Evolutionary conservation across 495 filamentous ascomycete species (phyloP).

Genomic region (Podospora tetraspora): DNA sequence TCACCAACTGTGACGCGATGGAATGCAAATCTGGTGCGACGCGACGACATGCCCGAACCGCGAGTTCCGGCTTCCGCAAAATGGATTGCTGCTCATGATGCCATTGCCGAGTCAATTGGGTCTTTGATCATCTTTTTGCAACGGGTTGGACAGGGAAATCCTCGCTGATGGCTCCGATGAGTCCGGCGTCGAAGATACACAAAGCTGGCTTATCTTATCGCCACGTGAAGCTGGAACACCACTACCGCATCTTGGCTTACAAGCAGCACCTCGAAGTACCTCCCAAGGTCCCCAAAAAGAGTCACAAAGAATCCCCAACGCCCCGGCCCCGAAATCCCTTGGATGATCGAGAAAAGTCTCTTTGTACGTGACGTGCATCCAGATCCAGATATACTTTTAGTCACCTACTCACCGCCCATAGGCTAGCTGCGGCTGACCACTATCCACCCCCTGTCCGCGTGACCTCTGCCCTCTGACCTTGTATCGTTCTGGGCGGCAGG

Average conservation of each 20-base stretch:
- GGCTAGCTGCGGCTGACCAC: not conserved
- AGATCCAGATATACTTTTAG: not conserved
- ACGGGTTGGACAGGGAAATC: not conserved
- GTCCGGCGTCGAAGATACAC: not conserved
- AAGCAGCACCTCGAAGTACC: not conserved
- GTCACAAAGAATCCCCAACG: not conserved
- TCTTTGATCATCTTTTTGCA: not conserved
- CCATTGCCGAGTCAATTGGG: not conserved
- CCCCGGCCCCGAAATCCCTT: not conserved
- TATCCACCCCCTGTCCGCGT: not conserved
- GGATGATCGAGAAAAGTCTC: not conserved
- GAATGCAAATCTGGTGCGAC: not conserved
- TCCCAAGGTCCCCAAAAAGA: not conserved
- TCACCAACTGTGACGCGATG: not conserved
- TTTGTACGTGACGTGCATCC: not conserved
- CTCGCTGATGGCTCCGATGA: not conserved
- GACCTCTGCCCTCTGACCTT: not conserved
- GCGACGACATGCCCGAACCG: not conserved
- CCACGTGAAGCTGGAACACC: not conserved
- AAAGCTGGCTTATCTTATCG: not conserved
- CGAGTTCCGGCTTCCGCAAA: not conserved
- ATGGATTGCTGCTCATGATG: not conserved
- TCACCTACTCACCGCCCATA: not conserved
- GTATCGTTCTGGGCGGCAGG: not conserved
- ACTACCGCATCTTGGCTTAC: not conserved